phyloP scores from a whole-genome alignment of 495 filamentous ascomycete species.

The Beverwykella pulmonaria region DNA sequence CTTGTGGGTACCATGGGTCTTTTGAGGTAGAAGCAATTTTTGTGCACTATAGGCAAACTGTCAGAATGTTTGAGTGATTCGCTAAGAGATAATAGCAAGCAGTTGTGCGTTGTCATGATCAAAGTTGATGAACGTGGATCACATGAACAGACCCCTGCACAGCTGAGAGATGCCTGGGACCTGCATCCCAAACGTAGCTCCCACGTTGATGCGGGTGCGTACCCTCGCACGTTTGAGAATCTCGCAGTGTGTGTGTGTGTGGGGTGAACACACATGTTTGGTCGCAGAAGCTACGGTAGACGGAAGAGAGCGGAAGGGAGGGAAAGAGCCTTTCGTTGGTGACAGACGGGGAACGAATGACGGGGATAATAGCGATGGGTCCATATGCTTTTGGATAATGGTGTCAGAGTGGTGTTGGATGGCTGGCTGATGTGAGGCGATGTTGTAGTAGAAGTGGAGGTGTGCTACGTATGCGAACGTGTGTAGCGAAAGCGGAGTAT shows the following conservation, averaged over 20 bases:
- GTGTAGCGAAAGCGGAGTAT: no score
- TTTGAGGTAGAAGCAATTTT: no score
- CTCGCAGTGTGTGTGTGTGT: background rate
- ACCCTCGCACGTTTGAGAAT: conserved; percentile 14
- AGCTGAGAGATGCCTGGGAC: conserved; percentile 6
- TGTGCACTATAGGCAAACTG: no score
- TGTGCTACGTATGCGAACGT: no score
- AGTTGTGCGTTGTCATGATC: no score
- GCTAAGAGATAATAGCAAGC: no score
- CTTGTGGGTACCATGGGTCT: no score
- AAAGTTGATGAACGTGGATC: no score
- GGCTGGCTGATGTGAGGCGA: background rate
- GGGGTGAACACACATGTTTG: background rate
- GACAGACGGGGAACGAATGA: background rate
- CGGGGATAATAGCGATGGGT: background rate
- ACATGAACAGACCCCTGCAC: background rate
- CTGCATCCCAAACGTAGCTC: conserved; percentile 11
- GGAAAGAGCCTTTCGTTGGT: background rate
- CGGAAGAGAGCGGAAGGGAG: conserved; percentile 19
- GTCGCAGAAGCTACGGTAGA: background rate
- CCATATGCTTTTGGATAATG: no score
- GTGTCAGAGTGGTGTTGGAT: background rate
- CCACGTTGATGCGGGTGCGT: background rate
- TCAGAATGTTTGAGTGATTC: no score
- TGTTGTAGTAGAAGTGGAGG: background rate